Evolutionary conservation across 2,329 filamentous ascomycete species (phyloP).

Genomic region (Fusarium sp.): DNA sequence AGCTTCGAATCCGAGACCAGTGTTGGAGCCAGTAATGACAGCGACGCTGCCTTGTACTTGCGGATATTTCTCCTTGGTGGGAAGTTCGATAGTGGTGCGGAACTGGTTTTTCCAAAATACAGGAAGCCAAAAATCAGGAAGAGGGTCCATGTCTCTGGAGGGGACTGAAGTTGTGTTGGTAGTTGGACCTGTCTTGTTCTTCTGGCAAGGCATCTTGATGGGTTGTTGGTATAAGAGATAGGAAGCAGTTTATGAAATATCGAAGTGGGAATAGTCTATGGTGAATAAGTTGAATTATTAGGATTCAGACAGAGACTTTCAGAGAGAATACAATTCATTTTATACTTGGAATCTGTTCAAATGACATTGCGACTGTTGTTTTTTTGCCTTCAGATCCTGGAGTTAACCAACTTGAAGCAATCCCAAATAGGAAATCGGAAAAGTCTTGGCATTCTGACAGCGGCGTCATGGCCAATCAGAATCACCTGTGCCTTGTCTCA

Average conservation of each 20-base stretch:
- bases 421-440: slow-evolving; percentile 36
- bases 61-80: slow-evolving; percentile 35
- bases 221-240: background rate
- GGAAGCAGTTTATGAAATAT: background rate
- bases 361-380: too few species aligned
- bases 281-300: rapidly evolving
- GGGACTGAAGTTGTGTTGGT: background rate
- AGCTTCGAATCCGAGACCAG: slow-evolving; percentile 46
- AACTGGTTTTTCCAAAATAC: slow-evolving; percentile 46
- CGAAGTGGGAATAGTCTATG: rapidly evolving
- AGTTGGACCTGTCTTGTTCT: background rate
- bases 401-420: background rate
- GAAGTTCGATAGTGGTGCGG: slow-evolving; percentile 40
- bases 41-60: slow-evolving; percentile 32
- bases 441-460: slow-evolving; percentile 37
- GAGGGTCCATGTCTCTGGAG: slow-evolving; percentile 26
- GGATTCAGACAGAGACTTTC: rapidly evolving
- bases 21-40: slow-evolving; percentile 49
- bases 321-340: background rate
- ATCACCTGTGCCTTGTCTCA: background rate
- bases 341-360: slow-evolving; percentile 5
- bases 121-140: slow-evolving; percentile 20
- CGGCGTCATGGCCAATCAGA: slow-evolving; percentile 31
- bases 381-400: background rate
- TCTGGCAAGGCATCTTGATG: slow-evolving; percentile 30